Percentiles rank a stretch among this genome's conserved stretches.
Evolutionary conservation across 805 yeast genomes (phyloP).

Genomic region (Candida railenensis): DNA sequence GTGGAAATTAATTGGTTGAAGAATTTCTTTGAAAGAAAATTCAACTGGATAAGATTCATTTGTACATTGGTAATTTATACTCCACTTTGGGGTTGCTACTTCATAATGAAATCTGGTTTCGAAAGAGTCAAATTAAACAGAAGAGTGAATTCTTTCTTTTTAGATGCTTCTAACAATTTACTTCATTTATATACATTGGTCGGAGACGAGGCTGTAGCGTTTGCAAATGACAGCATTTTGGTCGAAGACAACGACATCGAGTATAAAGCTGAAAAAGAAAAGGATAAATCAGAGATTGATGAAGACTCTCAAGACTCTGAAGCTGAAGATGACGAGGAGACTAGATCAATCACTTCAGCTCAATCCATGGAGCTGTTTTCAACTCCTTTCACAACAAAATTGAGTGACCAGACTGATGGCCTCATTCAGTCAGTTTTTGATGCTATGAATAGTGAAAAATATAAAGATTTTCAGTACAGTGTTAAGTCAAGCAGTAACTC

Average conservation of each 20-base stretch:
- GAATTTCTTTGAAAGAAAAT: slow-evolving; percentile 35
- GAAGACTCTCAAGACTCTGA: neutral
- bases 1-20: neutral
- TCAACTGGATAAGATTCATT: slow-evolving; percentile 49
- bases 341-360: neutral
- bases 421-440: slow-evolving; percentile 64
- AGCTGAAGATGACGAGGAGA: neutral
- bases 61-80: slow-evolving; percentile 49
- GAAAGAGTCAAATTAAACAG: slow-evolving; percentile 32
- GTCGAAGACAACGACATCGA: slow-evolving; percentile 7
- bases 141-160: slow-evolving; percentile 27
- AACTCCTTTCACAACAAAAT: slow-evolving; percentile 20
- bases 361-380: neutral
- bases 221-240: slow-evolving; percentile 2
- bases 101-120: slow-evolving; percentile 40
- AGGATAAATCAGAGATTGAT: neutral
- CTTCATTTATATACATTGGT: slow-evolving; percentile 25
- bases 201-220: slow-evolving; percentile 10
- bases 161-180: slow-evolving; percentile 25
- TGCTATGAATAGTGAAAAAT: slow-evolving; percentile 46
- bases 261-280: neutral
- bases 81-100: slow-evolving; percentile 65
- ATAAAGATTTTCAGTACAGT: slow-evolving; percentile 15
- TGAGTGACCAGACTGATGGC: slow-evolving; percentile 61
- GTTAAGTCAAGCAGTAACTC: neutral